phyloP scores from a whole-genome alignment of 1,284 basidiomycete genomes.

The Cryptococcus wingfieldii region DNA sequence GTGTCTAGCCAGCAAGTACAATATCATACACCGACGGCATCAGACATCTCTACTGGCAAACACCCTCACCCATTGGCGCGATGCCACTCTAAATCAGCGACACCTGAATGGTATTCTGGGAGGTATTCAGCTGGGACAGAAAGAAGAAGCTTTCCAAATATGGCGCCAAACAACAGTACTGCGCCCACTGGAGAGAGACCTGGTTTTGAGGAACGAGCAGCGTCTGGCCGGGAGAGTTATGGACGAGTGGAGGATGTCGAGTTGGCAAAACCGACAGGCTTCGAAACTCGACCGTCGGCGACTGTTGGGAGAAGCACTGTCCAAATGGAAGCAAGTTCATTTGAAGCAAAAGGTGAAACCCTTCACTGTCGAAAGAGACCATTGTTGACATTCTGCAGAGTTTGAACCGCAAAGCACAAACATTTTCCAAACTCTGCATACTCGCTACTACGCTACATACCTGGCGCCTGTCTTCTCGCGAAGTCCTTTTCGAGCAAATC shows the following conservation, averaged over 20 bases:
- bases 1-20: no score
- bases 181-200: constrained; percentile 7
- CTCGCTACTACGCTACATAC: constrained; percentile 2
- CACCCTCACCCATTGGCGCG: constrained; percentile 4
- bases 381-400: constrained; percentile 1
- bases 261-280: constrained; percentile 10
- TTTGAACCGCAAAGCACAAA: constrained; percentile 5
- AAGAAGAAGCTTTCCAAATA: constrained; percentile 5
- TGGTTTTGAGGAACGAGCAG: constrained; percentile 1
- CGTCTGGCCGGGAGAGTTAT: constrained; percentile 12
- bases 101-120: neutral
- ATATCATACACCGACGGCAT: no score
- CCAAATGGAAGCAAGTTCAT: constrained; percentile 7
- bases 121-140: neutral
- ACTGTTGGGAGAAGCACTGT: constrained; percentile 8
- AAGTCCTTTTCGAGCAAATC: constrained; percentile 9
- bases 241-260: constrained; percentile 20
- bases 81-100: neutral
- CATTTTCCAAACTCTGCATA: constrained; percentile 2
- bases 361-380: neutral
- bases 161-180: constrained; percentile 19
- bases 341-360: constrained; percentile 9
- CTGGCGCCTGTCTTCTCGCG: constrained; percentile 14
- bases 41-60: no score
- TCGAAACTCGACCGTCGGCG: constrained; percentile 7